Evolutionary conservation across 2,329 filamentous ascomycete species (phyloP).

Genomic region (Sclerotinia sclerotiorum): DNA sequence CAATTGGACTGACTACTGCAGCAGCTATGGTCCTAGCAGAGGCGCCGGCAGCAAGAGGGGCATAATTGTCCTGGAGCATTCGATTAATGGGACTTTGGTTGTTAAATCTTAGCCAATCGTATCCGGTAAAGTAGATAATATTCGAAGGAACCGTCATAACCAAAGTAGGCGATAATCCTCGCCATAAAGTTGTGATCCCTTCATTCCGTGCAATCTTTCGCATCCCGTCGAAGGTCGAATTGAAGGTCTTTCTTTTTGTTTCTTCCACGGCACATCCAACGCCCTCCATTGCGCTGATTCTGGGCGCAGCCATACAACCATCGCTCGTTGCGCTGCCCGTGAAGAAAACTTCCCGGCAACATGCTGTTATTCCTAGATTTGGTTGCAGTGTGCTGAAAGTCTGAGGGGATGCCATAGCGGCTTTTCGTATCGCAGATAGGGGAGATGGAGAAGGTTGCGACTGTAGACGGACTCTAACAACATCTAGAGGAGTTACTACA

Average conservation of each 20-base stretch:
- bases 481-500: slow-evolving; percentile 89
- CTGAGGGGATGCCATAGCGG: slow-evolving; percentile 54
- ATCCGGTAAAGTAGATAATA: slow-evolving; percentile 98
- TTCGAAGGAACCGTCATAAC: slow-evolving; percentile 94
- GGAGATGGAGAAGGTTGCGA: slow-evolving; percentile 64
- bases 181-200: slow-evolving; percentile 82
- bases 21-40: slow-evolving; percentile 78
- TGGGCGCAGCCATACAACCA: slow-evolving; percentile 48
- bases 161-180: slow-evolving; percentile 89
- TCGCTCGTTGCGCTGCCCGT: slow-evolving; percentile 73
- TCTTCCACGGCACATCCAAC: slow-evolving; percentile 80
- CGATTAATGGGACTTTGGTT: slow-evolving; percentile 68
- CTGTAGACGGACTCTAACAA: slow-evolving; percentile 91
- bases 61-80: slow-evolving; percentile 65
- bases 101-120: slow-evolving; percentile 87
- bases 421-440: slow-evolving; percentile 53
- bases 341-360: slow-evolving; percentile 97
- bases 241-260: slow-evolving; percentile 78
- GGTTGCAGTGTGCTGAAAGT: slow-evolving; percentile 68
- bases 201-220: slow-evolving; percentile 95
- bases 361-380: slow-evolving; percentile 87
- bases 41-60: slow-evolving; percentile 78
- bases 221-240: slow-evolving; percentile 86
- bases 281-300: slow-evolving; percentile 37
- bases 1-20: slow-evolving; percentile 81